Conservation (phyloP, 495 filamentous ascomycete species). For the Aspergillus biplanus region DNA sequence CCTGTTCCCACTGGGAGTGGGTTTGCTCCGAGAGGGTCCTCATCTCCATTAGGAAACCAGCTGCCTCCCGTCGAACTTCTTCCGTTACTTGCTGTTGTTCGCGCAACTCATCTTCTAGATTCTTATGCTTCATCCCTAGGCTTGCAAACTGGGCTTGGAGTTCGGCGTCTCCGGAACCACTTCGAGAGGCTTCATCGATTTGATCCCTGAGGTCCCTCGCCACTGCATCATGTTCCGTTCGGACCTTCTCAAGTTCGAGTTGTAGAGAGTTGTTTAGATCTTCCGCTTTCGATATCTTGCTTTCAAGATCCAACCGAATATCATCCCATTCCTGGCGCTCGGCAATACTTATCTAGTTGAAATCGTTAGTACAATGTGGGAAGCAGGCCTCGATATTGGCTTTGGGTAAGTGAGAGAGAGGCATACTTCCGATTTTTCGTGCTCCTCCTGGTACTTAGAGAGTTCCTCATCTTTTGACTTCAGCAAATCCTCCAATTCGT, state of each 20-base stretch:
- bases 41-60: conserved; percentile 88
- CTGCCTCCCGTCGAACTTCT: conserved; percentile 83
- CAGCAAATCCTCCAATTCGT: conserved; percentile 60
- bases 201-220: conserved; percentile 67
- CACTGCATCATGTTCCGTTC: conserved; percentile 64
- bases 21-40: conserved; percentile 78
- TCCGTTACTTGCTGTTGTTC: conserved; percentile 85
- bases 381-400: background rate
- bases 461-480: conserved; percentile 58
- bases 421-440: conserved; percentile 49
- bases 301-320: conserved; percentile 73
- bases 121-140: conserved; percentile 72
- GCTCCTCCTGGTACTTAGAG: conserved; percentile 37
- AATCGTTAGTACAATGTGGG: conserved; percentile 11
- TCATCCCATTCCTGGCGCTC: conserved; percentile 74
- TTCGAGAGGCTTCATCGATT: conserved; percentile 56
- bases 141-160: conserved; percentile 60
- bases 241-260: conserved; percentile 73
- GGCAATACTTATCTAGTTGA: conserved; percentile 39
- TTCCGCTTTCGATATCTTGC: conserved; percentile 76
- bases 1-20: conserved; percentile 75
- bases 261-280: conserved; percentile 75
- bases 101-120: conserved; percentile 67
- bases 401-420: background rate
- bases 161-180: conserved; percentile 44